phyloP scores from a whole-genome alignment of 306 rosid genomes.

The Begonia fuchsioides region DNA sequence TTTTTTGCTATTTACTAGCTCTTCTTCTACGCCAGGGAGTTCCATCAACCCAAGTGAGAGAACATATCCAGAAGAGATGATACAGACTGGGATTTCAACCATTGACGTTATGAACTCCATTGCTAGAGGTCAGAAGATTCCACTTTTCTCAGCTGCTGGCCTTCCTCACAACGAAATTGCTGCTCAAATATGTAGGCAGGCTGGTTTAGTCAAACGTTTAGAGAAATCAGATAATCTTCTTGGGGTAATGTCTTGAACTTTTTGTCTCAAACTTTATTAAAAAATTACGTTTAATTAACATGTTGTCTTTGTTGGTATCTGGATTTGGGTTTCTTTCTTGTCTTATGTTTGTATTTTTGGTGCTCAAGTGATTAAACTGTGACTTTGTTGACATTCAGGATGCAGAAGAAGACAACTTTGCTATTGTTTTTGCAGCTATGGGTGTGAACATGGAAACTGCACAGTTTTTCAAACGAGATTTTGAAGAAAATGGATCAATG shows the following conservation, averaged over 20 bases:
- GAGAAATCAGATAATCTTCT: conserved; percentile 85
- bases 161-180: conserved; percentile 99
- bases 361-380: too few species aligned
- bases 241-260: conserved; percentile 39
- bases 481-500: conserved; percentile 99
- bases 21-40: conserved; percentile 46
- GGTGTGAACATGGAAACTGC: conserved; percentile 99
- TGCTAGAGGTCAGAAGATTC: conserved; percentile 99
- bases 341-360: too few species aligned
- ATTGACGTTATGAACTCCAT: conserved; percentile 99
- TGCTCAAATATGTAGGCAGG: conserved; percentile 99
- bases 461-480: conserved; percentile 96
- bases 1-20: background rate
- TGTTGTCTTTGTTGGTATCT: too few species aligned
- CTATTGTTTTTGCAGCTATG: conserved; percentile 99
- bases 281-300: background rate
- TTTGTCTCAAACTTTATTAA: conserved; percentile 5
- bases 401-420: conserved; percentile 82
- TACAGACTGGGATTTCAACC: conserved; percentile 96
- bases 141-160: conserved; percentile 99
- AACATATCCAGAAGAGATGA: conserved; percentile 99
- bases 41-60: conserved; percentile 99
- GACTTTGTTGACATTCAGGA: conserved; percentile 32
- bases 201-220: conserved; percentile 94
- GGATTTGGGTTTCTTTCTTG: too few species aligned